Evolutionary conservation across 805 yeast genomes (phyloP).

Genomic region (Candida ovalis): DNA sequence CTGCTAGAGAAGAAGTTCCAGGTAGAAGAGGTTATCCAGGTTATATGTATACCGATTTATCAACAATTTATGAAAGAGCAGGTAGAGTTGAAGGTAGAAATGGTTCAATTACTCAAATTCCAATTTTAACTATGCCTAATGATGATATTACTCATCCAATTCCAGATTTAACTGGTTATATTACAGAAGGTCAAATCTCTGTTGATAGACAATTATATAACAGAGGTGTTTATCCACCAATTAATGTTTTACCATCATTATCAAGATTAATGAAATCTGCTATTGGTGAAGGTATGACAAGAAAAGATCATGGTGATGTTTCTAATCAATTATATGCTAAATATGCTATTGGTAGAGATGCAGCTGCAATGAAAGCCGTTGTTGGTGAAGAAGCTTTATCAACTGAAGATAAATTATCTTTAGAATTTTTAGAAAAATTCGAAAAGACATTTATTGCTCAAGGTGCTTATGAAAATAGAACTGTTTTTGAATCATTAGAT

Average conservation of each 20-base stretch:
- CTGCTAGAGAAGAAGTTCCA: slow-evolving; percentile 99
- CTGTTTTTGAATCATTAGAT: slow-evolving; percentile 91
- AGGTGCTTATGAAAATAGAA: slow-evolving; percentile 96
- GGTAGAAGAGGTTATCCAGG: slow-evolving; percentile 99
- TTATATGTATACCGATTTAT: slow-evolving; percentile 99
- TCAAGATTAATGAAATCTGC: slow-evolving; percentile 99
- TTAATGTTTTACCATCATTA: slow-evolving; percentile 94
- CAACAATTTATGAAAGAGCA: slow-evolving; percentile 98
- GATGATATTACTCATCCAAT: slow-evolving; percentile 99
- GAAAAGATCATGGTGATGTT: slow-evolving; percentile 99
- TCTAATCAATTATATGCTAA: slow-evolving; percentile 98
- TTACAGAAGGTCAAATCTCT: slow-evolving; percentile 98
- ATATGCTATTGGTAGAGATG: slow-evolving; percentile 99
- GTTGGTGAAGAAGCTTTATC: slow-evolving; percentile 99
- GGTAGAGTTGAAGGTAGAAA: slow-evolving; percentile 99
- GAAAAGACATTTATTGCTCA: slow-evolving; percentile 94
- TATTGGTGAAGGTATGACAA: slow-evolving; percentile 99
- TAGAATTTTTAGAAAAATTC: slow-evolving; percentile 96
- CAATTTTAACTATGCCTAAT: slow-evolving; percentile 98
- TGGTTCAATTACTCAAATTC: slow-evolving; percentile 98
- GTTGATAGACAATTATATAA: slow-evolving; percentile 94
- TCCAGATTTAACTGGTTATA: slow-evolving; percentile 99
- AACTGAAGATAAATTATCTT: slow-evolving; percentile 93
- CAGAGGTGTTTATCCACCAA: slow-evolving; percentile 98
- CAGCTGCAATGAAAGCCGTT: slow-evolving; percentile 99